Evolutionary conservation across 2,329 filamentous ascomycete genomes (phyloP), one percentile per base, ranked within the genome.

Genomic region (Macrophomina phaseolina): DNA sequence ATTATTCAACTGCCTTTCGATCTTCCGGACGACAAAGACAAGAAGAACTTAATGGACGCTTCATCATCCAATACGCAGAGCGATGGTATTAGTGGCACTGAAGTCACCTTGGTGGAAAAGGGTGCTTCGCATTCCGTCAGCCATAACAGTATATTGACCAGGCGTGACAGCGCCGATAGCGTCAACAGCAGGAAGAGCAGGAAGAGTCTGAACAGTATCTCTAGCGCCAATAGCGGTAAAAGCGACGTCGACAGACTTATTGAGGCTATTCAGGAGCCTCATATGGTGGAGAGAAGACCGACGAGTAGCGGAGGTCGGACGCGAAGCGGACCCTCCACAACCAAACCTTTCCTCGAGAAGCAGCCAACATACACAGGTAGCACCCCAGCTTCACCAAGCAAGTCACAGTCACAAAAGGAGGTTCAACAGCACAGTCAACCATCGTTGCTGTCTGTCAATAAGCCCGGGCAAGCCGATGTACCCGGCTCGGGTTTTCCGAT

Each of bases 1-100:
- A 88, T 93, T 23, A 87, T 97, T 30, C 87, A 92, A 69, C 81
- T 97, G 36, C 90, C 91, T 0, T 95, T 97, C 70, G 83, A 88
- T 7, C 75, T 94, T 0, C 89, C 87, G 0, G 76, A 81, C n/a
- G 67, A 66, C 12, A 76, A 48, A 1, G 55, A 56, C 16, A 67
- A 68, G 61, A 36, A 56, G 32, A 45, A 34, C 5, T 38, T 67
- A 46, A 67, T 64, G 42, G 51, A 58, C 14, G 46, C 49, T 0
- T 71, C 49, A 0, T 71, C 72, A 1, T 67, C 74, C 8, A 56
- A 71, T 1, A 74, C 74, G n/a, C 71, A 73, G 23, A 68, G 71
- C 32, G 68, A 69, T 30, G 40, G 46, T 2, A 62, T n/a, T n/a
- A 36, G 18, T 76, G 81, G 64, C 79, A 77, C 84, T 1, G 90